Evolutionary conservation across 139 green algal species (phyloP).

Genomic region (Chlorella ohadii): DNA sequence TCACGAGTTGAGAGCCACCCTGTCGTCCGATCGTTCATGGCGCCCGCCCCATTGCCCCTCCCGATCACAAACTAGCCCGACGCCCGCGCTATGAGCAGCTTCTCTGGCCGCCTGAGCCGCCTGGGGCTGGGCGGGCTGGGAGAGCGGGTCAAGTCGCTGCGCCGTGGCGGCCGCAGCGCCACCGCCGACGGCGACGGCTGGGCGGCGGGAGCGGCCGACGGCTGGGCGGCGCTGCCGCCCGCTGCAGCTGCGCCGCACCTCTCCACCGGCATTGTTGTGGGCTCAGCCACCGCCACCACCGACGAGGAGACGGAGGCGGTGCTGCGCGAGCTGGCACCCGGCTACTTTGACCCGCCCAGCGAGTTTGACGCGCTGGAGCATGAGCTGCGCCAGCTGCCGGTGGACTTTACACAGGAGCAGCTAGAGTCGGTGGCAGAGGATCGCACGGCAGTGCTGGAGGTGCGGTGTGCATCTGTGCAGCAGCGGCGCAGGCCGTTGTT

Average conservation of each 20-base stretch:
- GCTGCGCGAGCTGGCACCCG: slow-evolving; percentile 6
- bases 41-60: too few relatives aligned
- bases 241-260: background rate
- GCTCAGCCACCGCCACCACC: background rate
- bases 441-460: slow-evolving; percentile 52
- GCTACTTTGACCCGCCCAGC: slow-evolving; percentile 25
- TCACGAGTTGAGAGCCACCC: too few relatives aligned
- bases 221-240: background rate
- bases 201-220: too few relatives aligned
- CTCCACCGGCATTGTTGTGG: background rate
- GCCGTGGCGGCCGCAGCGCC: background rate
- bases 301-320: slow-evolving; percentile 17
- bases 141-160: slow-evolving; percentile 5
- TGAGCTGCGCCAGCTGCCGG: slow-evolving; percentile 51
- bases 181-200: background rate
- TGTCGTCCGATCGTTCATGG: too few relatives aligned
- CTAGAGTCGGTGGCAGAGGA: slow-evolving; percentile 58
- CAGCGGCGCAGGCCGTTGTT: too few relatives aligned
- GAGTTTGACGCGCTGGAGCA: slow-evolving; percentile 46
- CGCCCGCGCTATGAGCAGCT: too few relatives aligned
- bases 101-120: too few relatives aligned
- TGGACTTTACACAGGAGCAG: slow-evolving; percentile 35
- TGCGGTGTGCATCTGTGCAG: background rate
- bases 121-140: background rate
- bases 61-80: too few relatives aligned